These are phyloP conservation scores for Monosporascus sp. DNA, from an alignment of 2,329 filamentous ascomycete genomes.

Conservation along the genomic window DNA sequence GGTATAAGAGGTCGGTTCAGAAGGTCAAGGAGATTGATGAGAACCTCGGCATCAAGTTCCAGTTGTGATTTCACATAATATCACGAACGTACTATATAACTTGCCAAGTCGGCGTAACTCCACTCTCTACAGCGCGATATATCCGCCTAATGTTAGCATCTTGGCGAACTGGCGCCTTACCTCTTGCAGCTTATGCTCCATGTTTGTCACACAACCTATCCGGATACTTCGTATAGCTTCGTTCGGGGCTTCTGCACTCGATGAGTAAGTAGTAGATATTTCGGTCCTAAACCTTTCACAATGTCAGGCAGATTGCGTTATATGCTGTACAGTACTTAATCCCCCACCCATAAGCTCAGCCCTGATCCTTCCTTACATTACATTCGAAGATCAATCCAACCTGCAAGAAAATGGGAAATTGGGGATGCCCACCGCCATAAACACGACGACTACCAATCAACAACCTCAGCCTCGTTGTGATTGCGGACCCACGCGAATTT, in stretches of 20 bases:
- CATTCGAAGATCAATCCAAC: background rate
- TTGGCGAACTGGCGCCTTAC: too few species aligned
- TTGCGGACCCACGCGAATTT: too few species aligned
- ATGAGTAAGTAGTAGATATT: too few species aligned
- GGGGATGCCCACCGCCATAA: background rate
- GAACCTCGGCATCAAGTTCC: constrained; percentile 25
- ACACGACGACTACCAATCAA: background rate
- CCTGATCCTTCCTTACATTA: background rate
- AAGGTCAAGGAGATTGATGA: constrained; percentile 47
- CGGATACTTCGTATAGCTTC: too few species aligned
- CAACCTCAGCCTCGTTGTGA: background rate
- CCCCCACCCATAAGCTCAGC: too few species aligned
- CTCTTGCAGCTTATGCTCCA: too few species aligned
- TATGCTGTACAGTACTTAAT: too few species aligned
- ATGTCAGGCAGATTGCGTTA: too few species aligned
- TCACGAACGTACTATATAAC: background rate
- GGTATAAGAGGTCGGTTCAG: constrained; percentile 41
- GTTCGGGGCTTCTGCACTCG: too few species aligned
- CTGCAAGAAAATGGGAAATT: background rate
- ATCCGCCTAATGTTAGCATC: too few species aligned
- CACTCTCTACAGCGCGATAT: constrained; percentile 1
- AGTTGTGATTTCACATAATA: background rate
- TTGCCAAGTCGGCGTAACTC: background rate
- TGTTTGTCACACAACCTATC: too few species aligned
- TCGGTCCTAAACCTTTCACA: too few species aligned